These are phyloP conservation scores for Halenospora varia DNA, from an alignment of 495 filamentous ascomycete genomes.

Conservation along the genomic window DNA sequence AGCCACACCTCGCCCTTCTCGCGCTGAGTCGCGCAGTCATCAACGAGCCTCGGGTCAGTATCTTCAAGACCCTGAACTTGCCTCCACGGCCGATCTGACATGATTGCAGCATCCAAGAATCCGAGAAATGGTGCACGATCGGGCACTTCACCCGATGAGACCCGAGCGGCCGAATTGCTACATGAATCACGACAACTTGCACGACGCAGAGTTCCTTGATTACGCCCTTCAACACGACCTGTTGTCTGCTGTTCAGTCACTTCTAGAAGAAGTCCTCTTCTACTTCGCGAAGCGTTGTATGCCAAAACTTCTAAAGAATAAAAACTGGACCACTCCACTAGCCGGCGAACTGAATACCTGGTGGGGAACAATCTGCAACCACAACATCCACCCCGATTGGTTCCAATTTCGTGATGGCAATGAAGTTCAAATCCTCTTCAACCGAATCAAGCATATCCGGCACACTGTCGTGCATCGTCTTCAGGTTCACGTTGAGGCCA, in stretches of 20 bases:
- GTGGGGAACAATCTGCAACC: background rate
- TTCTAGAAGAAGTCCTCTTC: constrained; percentile 1
- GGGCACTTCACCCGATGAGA: too few relatives aligned
- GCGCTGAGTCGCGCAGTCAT: too few relatives aligned
- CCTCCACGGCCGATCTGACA: too few relatives aligned
- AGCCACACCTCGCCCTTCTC: too few relatives aligned
- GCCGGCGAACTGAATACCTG: constrained; percentile 1
- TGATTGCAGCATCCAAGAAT: too few relatives aligned
- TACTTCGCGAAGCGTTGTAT: background rate
- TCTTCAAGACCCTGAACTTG: too few relatives aligned
- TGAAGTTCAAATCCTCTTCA: background rate
- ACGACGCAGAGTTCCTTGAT: background rate
- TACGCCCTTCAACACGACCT: background rate
- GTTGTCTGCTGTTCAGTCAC: constrained; percentile 1
- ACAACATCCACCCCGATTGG: background rate
- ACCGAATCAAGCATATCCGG: background rate
- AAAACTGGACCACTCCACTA: background rate
- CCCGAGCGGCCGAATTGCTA: background rate
- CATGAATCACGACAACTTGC: background rate
- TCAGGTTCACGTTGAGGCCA: background rate
- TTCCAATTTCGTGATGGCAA: background rate
- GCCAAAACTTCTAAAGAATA: background rate
- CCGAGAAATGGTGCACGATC: too few relatives aligned
- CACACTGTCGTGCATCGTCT: background rate
- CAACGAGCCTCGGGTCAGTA: too few relatives aligned